Percentiles rank a stretch among this genome's conserved stretches.
phyloP scores from a whole-genome alignment of 148 eudicot genomes.

The Pouteria glomerata region DNA sequence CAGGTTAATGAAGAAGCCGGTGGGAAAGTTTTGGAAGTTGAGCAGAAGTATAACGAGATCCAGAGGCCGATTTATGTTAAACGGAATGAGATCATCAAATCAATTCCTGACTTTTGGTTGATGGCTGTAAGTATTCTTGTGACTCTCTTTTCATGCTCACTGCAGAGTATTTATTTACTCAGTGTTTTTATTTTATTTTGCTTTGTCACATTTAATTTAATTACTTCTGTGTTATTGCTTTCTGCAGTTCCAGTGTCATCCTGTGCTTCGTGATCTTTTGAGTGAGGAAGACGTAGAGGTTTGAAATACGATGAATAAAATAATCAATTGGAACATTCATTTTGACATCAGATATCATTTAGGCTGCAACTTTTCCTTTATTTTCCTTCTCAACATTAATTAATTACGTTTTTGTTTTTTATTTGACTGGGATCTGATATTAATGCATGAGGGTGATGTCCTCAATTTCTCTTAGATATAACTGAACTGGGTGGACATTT shows the following conservation, averaged over 20 bases:
- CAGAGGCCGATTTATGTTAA: slow-evolving; percentile 70
- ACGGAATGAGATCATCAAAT: slow-evolving; percentile 61
- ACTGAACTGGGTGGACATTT: not conserved
- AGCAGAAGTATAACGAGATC: slow-evolving; percentile 70
- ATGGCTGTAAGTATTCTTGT: slow-evolving; percentile 59
- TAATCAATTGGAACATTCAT: not conserved
- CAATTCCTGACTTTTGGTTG: slow-evolving; percentile 88
- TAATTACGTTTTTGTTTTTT: not conserved
- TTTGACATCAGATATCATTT: not conserved
- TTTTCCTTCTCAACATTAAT: not conserved
- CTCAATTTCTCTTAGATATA: not conserved
- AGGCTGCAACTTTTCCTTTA: not conserved
- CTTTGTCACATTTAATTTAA: slow-evolving; percentile 1
- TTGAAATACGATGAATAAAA: not conserved
- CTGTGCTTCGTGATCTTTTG: slow-evolving; percentile 67
- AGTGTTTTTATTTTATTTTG: too few relatives aligned
- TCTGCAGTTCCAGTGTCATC: slow-evolving; percentile 81
- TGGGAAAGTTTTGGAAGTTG: slow-evolving; percentile 72
- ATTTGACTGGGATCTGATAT: not conserved
- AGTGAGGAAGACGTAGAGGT: slow-evolving; percentile 82
- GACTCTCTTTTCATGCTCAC: not conserved
- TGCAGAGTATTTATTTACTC: too few relatives aligned
- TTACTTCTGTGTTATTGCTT: slow-evolving; percentile 3
- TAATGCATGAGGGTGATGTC: not conserved
- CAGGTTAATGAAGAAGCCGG: slow-evolving; percentile 87